Evolutionary conservation across 495 filamentous ascomycete genomes (phyloP).

Genomic region (Penicillium desertorum): DNA sequence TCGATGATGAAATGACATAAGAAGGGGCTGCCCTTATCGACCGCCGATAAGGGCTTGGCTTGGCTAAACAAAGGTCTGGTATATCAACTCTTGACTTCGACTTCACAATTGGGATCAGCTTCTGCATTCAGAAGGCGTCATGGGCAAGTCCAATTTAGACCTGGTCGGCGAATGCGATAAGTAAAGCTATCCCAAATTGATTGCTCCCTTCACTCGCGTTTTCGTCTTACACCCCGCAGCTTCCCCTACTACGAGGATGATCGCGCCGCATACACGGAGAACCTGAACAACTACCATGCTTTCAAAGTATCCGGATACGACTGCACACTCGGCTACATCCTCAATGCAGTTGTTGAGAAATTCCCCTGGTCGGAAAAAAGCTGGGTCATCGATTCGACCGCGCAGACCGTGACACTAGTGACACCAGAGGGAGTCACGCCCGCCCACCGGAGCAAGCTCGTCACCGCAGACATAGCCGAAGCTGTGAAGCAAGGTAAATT

Average conservation of each 20-base stretch:
- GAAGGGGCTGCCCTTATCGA: slow-evolving; percentile 28
- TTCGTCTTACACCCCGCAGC: slow-evolving; percentile 39
- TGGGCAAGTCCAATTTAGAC: slow-evolving; percentile 54
- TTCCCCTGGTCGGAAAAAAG: slow-evolving; percentile 52
- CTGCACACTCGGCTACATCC: slow-evolving; percentile 62
- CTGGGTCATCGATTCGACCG: slow-evolving; percentile 53
- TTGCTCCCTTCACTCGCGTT: slow-evolving; percentile 14
- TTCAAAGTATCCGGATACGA: slow-evolving; percentile 53
- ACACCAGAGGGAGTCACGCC: slow-evolving; percentile 42
- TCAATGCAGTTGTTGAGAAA: slow-evolving; percentile 54
- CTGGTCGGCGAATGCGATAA: slow-evolving; percentile 61
- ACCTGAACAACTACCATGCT: slow-evolving; percentile 53
- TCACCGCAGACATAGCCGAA: slow-evolving; percentile 58
- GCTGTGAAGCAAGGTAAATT: slow-evolving; percentile 67
- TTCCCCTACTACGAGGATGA: slow-evolving; percentile 66
- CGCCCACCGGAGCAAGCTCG: slow-evolving; percentile 56
- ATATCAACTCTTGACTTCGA: not conserved
- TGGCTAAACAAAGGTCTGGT: not conserved
- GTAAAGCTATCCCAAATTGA: slow-evolving; percentile 37
- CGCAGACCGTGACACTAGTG: slow-evolving; percentile 49
- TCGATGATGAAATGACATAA: slow-evolving; percentile 32
- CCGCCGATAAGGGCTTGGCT: slow-evolving; percentile 32
- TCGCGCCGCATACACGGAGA: slow-evolving; percentile 47
- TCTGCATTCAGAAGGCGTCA: slow-evolving; percentile 14
- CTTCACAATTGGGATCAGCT: not conserved